Evolutionary conservation across 2,329 filamentous ascomycete genomes (phyloP).

Genomic region (Ophiocordyceps robertsii): DNA sequence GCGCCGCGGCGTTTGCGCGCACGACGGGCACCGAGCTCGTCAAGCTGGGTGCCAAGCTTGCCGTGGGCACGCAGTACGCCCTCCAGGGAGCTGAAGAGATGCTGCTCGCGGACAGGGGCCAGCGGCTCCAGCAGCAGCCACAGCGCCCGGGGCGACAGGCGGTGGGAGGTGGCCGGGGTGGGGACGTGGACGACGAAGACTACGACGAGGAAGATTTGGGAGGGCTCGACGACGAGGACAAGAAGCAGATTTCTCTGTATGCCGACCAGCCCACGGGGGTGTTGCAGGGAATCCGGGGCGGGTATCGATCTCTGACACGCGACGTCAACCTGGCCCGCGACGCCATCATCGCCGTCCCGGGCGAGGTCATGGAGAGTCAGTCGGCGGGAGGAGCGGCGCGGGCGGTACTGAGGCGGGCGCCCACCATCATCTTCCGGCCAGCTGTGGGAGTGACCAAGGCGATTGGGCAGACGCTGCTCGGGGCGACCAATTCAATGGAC

Average conservation of each 20-base stretch:
- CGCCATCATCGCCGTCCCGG: conserved; percentile 88
- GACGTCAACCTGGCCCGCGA: conserved; percentile 81
- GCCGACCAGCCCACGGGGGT: conserved; percentile 89
- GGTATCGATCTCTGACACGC: conserved; percentile 68
- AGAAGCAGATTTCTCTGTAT: conserved; percentile 76
- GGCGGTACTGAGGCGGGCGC: conserved; percentile 67
- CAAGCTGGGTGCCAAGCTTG: conserved; percentile 84
- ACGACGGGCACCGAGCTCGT: conserved; percentile 92
- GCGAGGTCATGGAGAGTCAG: conserved; percentile 76
- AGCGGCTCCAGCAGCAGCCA: background rate
- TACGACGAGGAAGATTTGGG: conserved; percentile 50
- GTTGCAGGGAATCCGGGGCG: conserved; percentile 70
- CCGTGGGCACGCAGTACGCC: conserved; percentile 87
- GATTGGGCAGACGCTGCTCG: conserved; percentile 77
- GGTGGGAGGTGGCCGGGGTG: conserved; percentile 35
- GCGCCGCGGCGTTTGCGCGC: conserved; percentile 76
- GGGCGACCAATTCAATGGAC: conserved; percentile 85
- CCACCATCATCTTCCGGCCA: conserved; percentile 85
- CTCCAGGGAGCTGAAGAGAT: conserved; percentile 80
- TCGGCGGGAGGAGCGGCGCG: conserved; percentile 68
- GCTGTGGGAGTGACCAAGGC: conserved; percentile 84
- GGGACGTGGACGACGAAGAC: conserved; percentile 52
- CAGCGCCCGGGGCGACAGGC: conserved; percentile 22
- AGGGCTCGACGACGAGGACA: conserved; percentile 48
- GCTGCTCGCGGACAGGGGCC: conserved; percentile 41